These are phyloP conservation scores for Calonectria hawksworthii DNA, from an alignment of 2,329 filamentous ascomycete species.

Conservation along the genomic window DNA sequence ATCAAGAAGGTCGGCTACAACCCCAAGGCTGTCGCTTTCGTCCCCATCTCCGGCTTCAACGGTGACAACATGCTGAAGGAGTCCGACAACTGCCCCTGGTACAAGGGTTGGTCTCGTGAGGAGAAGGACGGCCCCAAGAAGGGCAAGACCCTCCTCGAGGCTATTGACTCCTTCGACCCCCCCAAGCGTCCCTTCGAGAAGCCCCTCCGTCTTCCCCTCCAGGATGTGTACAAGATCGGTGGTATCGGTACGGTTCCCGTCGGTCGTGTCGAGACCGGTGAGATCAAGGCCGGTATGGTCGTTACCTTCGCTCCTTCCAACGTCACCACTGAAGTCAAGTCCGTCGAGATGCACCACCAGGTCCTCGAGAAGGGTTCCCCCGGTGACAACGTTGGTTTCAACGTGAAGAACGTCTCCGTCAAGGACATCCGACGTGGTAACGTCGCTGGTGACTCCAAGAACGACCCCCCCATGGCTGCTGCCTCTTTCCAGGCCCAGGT, in stretches of 20 bases:
- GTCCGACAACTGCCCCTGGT: slow-evolving; percentile 98
- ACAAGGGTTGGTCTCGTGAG: slow-evolving; percentile 99
- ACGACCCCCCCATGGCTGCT: slow-evolving; percentile 91
- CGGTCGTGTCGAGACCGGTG: slow-evolving; percentile 99
- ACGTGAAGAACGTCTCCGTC: slow-evolving; percentile 99
- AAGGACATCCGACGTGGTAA: slow-evolving; percentile 99
- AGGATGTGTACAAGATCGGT: slow-evolving; percentile 99
- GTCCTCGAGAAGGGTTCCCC: slow-evolving; percentile 95
- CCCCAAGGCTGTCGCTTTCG: slow-evolving; percentile 98
- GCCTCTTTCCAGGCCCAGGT: slow-evolving; percentile 99
- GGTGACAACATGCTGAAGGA: slow-evolving; percentile 98
- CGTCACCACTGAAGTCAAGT: slow-evolving; percentile 99
- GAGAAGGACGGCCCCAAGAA: slow-evolving; percentile 84
- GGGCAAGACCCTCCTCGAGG: slow-evolving; percentile 99
- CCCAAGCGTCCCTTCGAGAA: slow-evolving; percentile 97
- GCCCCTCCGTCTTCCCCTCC: slow-evolving; percentile 99
- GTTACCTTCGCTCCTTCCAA: slow-evolving; percentile 98
- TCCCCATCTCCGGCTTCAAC: slow-evolving; percentile 99
- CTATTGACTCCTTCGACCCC: slow-evolving; percentile 95
- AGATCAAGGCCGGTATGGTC: slow-evolving; percentile 92
- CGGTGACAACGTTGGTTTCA: slow-evolving; percentile 99
- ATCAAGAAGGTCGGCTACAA: slow-evolving; percentile 99
- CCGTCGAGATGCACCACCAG: slow-evolving; percentile 99
- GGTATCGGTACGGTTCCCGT: slow-evolving; percentile 99
- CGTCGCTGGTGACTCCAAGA: slow-evolving; percentile 99